Evolutionary conservation across 352 stramenopile species (phyloP), one percentile per base, ranked within the genome.

Genomic region (Globisporangium abappressorium): DNA sequence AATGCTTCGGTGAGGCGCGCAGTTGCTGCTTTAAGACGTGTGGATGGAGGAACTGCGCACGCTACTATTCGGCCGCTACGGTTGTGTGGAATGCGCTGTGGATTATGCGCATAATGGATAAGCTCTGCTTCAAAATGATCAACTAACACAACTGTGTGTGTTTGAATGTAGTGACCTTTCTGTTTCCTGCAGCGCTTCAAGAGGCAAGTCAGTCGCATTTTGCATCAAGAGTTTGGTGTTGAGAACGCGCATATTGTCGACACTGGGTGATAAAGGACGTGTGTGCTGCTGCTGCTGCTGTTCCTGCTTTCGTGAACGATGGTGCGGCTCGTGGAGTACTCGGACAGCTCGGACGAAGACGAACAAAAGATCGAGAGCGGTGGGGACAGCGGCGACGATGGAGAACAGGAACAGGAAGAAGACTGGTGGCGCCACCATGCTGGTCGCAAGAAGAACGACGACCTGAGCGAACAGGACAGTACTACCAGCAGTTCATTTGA

Each of bases 311-410:
- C 8, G 9, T 11, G 14, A 58, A 36, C 47, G 33, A 70, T 73
- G 57, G 64, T 66, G 38, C 56, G 60, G 20, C 66, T 71, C 26
- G 66, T 71, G 28, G 66, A 66, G 24, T 71, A 71, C 36, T 71
- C 66, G 2, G 66, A 71, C 28, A 71, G 59, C 54, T 66, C 57
- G 1, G 57, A 69, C 14, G 64, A 69, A 14, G 56, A 24, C 33
- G 63, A 33, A 68, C 14, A 28, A 15, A 62, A 62, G n/a, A 36
- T 22, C 24, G 38, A n/a, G 38, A 22, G 33, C 34, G n/a, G 53
- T 53, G 26, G 49, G n/a, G 47, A 36, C 15, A 53, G 49, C 22
- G 14, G 55, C 15, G 47, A 24, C 30, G 36, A 53, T 7, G 41
- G 41, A 24, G 47, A 49, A 24, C 56, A 49, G 11, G 20, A 34